phyloP scores from a whole-genome alignment of 2,329 filamentous ascomycete species.

The Diatrype stigma region DNA sequence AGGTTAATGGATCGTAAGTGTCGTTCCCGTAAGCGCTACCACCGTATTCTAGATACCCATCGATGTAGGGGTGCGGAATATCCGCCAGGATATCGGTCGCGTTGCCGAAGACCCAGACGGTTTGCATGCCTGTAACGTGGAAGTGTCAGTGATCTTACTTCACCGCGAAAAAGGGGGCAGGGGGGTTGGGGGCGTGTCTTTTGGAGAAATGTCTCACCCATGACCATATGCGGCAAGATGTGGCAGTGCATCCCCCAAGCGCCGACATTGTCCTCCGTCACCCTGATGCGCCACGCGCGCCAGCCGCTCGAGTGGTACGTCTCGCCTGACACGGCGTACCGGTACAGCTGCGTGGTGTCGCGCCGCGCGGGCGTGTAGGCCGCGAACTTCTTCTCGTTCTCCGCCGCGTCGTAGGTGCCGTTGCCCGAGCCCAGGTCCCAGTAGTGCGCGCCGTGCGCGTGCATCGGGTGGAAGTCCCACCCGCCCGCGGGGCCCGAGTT shows the following conservation, averaged over 20 bases:
- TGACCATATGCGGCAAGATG: slow-evolving; percentile 54
- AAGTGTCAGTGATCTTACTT: background rate
- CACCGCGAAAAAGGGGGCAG: background rate
- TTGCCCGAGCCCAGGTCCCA: slow-evolving; percentile 51
- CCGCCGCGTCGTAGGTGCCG: slow-evolving; percentile 46
- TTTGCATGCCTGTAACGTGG: slow-evolving; percentile 34
- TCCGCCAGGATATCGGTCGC: slow-evolving; percentile 30
- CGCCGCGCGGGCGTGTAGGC: slow-evolving; percentile 34
- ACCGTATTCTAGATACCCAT: slow-evolving; percentile 40
- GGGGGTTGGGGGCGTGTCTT: background rate
- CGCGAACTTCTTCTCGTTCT: slow-evolving; percentile 39
- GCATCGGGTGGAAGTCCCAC: slow-evolving; percentile 49
- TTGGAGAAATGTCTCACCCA: slow-evolving; percentile 36
- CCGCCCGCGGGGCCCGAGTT: slow-evolving; percentile 32
- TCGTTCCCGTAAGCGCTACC: slow-evolving; percentile 42
- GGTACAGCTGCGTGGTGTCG: slow-evolving; percentile 52
- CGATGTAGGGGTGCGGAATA: slow-evolving; percentile 31
- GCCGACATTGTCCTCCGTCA: slow-evolving; percentile 43
- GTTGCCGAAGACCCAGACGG: slow-evolving; percentile 37
- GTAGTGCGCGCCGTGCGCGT: slow-evolving; percentile 50
- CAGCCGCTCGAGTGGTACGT: slow-evolving; percentile 41
- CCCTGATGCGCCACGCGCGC: slow-evolving; percentile 54
- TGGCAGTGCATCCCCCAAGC: slow-evolving; percentile 63
- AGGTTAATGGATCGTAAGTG: slow-evolving; percentile 28
- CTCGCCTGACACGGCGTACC: slow-evolving; percentile 41